Percentiles rank a stretch among this genome's conserved stretches.
phyloP scores from a whole-genome alignment of 768 basidiomycete species.

The Boletus sensibilis region DNA sequence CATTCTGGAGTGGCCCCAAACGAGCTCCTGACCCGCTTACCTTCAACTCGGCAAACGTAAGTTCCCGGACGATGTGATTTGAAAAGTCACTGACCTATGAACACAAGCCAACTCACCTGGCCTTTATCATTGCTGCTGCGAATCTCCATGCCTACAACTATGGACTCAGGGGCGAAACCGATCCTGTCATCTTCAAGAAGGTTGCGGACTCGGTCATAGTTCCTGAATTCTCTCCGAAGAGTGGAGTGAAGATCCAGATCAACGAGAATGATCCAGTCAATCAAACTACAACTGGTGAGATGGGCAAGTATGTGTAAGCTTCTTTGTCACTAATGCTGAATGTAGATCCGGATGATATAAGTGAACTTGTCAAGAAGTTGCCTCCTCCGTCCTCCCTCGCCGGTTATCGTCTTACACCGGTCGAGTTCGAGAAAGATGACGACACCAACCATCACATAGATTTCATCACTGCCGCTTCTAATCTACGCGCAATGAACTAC shows the following conservation, averaged over 20 bases:
- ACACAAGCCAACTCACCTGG: constrained; percentile 74
- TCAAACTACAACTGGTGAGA: constrained; percentile 39
- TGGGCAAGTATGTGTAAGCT: neutral
- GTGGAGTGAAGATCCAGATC: constrained; percentile 90
- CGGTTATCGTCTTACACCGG: constrained; percentile 93
- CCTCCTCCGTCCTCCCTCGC: constrained; percentile 90
- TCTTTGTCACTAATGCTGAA: constrained; percentile 3
- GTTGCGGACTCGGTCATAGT: constrained; percentile 80
- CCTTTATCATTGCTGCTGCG: constrained; percentile 88
- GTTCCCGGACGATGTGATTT: constrained; percentile 28
- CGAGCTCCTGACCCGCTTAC: constrained; percentile 88
- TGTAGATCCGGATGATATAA: constrained; percentile 49
- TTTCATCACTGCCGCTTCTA: constrained; percentile 97
- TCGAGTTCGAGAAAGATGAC: constrained; percentile 99
- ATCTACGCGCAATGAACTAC: constrained; percentile 95
- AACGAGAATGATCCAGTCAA: constrained; percentile 88
- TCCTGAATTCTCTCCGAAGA: constrained; percentile 91
- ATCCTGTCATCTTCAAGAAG: constrained; percentile 77
- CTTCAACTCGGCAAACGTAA: constrained; percentile 85
- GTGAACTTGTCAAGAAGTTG: constrained; percentile 62
- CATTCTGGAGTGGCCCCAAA: constrained; percentile 99
- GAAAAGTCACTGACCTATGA: constrained; percentile 12
- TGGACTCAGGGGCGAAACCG: constrained; percentile 86
- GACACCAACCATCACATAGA: constrained; percentile 98
- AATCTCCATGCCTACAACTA: constrained; percentile 99